Evolutionary conservation across 2,329 filamentous ascomycete species (phyloP).

Genomic region (Calonectria fujianensis): DNA sequence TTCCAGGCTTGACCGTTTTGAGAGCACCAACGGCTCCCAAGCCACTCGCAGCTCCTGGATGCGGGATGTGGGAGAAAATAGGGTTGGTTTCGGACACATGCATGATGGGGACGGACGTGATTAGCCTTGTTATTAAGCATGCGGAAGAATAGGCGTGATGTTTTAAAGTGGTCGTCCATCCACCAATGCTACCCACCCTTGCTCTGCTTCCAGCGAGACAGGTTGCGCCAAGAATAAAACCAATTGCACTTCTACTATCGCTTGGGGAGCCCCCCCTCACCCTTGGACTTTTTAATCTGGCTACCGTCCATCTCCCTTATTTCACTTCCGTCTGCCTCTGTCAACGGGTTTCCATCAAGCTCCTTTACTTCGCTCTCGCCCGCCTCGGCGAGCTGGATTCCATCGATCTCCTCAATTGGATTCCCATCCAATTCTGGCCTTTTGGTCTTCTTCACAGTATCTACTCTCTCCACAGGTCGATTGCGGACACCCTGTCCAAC

Average conservation of each 20-base stretch:
- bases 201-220: background rate
- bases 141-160: background rate
- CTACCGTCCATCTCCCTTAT: background rate
- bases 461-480: constrained; percentile 6
- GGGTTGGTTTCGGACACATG: constrained; percentile 6
- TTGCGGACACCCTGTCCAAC: background rate
- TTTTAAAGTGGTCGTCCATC: background rate
- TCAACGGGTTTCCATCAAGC: background rate
- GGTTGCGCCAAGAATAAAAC: background rate
- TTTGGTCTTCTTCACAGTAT: background rate
- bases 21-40: constrained; percentile 10
- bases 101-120: background rate
- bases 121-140: background rate
- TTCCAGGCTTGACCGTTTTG: constrained; percentile 14
- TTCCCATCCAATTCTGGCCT: constrained; percentile 18
- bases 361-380: background rate
- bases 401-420: constrained; percentile 4
- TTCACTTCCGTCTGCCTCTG: background rate
- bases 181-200: constrained; percentile 10
- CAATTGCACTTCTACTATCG: background rate
- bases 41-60: background rate
- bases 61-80: constrained; percentile 21
- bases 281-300: background rate
- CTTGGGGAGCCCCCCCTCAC: background rate
- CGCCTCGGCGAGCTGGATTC: constrained; percentile 7